A percentile compares a stretch with the other conserved stretches of the same genome.
Evolutionary conservation across 371 early-diverging fungal species (phyloP).

Genomic region (Circinella minor): DNA sequence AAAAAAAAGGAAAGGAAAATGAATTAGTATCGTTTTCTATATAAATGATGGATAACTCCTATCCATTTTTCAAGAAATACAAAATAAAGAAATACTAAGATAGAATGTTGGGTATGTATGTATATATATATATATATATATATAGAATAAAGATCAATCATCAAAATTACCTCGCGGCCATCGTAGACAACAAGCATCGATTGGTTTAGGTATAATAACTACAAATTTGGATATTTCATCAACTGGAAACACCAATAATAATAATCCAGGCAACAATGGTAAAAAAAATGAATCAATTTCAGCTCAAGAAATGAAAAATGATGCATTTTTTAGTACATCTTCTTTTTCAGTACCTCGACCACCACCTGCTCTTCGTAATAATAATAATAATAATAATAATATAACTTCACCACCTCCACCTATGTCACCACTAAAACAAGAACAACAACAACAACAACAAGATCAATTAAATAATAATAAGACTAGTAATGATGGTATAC

Average conservation of each 20-base stretch:
- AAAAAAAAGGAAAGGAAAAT: too few species aligned
- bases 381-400: not conserved
- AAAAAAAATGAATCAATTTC: not conserved
- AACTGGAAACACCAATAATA: not conserved
- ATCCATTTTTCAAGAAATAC: too few species aligned
- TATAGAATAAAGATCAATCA: slow-evolving; percentile 1
- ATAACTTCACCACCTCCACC: not conserved
- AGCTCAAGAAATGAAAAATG: slow-evolving; percentile 28
- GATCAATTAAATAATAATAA: too few species aligned
- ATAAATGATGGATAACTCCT: too few species aligned
- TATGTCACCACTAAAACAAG: too few species aligned
- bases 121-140: too few species aligned
- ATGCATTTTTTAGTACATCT: slow-evolving; percentile 40
- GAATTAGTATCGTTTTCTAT: too few species aligned
- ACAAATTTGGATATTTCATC: slow-evolving; percentile 19
- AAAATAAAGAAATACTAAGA: too few species aligned
- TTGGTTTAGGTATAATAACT: slow-evolving; percentile 45
- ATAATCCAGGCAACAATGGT: too few species aligned
- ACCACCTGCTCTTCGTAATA: slow-evolving; percentile 33
- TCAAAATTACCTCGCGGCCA: slow-evolving; percentile 16
- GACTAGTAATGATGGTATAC: too few species aligned
- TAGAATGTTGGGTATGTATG: too few species aligned
- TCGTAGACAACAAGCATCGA: slow-evolving; percentile 35
- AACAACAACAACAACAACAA: too few species aligned
- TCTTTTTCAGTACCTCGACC: slow-evolving; percentile 38